phyloP scores from a whole-genome alignment of 192 early-diverging fungal species.

The Coemansia sp. region DNA sequence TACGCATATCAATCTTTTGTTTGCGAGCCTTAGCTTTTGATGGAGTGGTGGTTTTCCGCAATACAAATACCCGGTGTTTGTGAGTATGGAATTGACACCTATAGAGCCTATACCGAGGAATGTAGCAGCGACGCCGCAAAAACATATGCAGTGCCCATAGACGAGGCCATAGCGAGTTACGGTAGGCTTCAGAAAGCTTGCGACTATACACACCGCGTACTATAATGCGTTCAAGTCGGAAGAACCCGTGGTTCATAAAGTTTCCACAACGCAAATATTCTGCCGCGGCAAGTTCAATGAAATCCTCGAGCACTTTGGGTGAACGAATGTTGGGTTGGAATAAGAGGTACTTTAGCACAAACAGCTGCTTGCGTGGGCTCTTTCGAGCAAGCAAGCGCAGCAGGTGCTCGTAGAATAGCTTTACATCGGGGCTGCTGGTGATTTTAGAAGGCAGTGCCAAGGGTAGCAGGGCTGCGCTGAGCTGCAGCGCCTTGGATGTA shows the following conservation, averaged over 20 bases:
- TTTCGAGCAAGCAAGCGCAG: background rate
- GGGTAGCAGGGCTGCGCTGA: slow-evolving; percentile 6
- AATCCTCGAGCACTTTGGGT: slow-evolving; percentile 3
- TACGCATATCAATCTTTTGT: slow-evolving; percentile 2
- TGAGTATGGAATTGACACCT: slow-evolving; percentile 10
- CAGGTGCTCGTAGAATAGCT: slow-evolving; percentile 30
- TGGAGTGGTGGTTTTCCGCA: slow-evolving; percentile 17
- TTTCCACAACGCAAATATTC: slow-evolving; percentile 12
- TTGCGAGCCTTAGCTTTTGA: slow-evolving; percentile 7
- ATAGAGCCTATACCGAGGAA: slow-evolving; percentile 16
- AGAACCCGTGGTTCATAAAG: slow-evolving; percentile 23
- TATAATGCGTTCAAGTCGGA: slow-evolving; percentile 13
- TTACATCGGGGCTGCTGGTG: background rate
- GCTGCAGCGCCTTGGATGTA: slow-evolving; percentile 1
- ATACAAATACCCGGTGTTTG: background rate
- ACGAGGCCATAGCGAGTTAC: slow-evolving; percentile 12
- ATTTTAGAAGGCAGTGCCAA: background rate
- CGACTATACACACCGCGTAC: slow-evolving; percentile 6
- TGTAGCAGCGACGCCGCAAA: slow-evolving; percentile 20
- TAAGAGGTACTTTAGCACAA: slow-evolving; percentile 20
- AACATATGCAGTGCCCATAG: slow-evolving; percentile 47
- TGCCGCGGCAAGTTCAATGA: slow-evolving; percentile 12
- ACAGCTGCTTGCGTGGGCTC: slow-evolving; percentile 3
- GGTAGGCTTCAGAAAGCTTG: slow-evolving; percentile 10
- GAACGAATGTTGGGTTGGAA: slow-evolving; percentile 12